Evolutionary conservation across 345 rosid species (phyloP), one percentile per base, ranked within the genome.

Genomic region (Theobroma cacao): DNA sequence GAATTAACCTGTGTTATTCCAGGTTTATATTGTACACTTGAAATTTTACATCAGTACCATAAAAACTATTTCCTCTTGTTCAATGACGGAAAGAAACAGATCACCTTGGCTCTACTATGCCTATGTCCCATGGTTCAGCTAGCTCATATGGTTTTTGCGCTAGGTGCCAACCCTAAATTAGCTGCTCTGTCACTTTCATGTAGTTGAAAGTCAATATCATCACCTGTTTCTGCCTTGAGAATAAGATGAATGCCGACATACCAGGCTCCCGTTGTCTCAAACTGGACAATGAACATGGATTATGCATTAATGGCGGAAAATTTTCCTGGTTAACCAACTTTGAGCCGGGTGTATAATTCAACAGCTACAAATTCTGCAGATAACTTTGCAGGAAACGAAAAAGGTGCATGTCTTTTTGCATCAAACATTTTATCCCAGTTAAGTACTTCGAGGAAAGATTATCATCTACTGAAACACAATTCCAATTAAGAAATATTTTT

Each of bases 161-260:
- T 28, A 69, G 40, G 47, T 17, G 40, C 38, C 74, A 69, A 69
- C 28, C 58, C 60, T 71, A 30, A 48, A 10, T 48, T 48, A 71
- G 75, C 60, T 71, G 41, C 43, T 71, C 18, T 71, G 60, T 71
- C 75, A 71, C 28, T 50, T 71, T 71, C 75, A 71, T 71, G 26
- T 17, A 48, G n/a, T 31, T 71, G 58, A 71, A 71, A 48, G 60
- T 18, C 75, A 50, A 50, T 31, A 50, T 17, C 22, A 71, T 71
- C 75, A 30, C 26, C 41, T 71, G 30, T 71, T 71, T 30, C 59
- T 48, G 41, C 28, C 59, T 70, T 30, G 74, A 70, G 74, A 69
- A 70, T 33, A 9, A 18, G 41, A 47, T 22, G 72, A 53, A 58
- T 47, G 40, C 74, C 74, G 73, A 69, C 73, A 69, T 3, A 45